Conservation (phyloP, 768 basidiomycete genomes). For the Paxillus ammoniavirescens region DNA sequence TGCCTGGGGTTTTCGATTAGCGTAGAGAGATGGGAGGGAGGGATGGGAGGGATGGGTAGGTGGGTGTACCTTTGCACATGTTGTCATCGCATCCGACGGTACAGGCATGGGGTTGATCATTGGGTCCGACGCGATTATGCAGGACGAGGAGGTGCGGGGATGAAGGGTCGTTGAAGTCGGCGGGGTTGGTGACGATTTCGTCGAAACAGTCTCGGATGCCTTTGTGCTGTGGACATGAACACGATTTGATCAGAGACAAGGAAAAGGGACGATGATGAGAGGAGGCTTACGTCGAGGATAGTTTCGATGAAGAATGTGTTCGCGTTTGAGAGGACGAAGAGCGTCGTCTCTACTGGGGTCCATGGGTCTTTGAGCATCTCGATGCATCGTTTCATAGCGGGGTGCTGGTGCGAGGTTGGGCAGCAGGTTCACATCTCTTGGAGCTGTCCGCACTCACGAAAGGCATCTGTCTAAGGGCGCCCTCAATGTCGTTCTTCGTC, state of each 20-base stretch:
- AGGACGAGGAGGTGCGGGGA: constrained; percentile 68
- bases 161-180: constrained; percentile 69
- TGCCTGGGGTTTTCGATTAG: constrained; percentile 49
- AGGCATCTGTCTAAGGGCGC: constrained; percentile 77
- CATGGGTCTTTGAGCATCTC: constrained; percentile 62
- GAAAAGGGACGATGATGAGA: background rate
- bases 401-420: constrained; percentile 60
- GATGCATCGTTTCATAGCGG: constrained; percentile 94
- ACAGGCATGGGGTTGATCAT: constrained; percentile 80
- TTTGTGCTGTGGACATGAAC: constrained; percentile 68
- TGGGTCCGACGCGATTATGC: constrained; percentile 70
- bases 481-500: constrained; percentile 72
- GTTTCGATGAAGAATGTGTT: constrained; percentile 90
- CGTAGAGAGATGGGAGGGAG: too few species aligned
- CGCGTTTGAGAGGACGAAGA: constrained; percentile 92
- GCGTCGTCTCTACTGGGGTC: constrained; percentile 61
- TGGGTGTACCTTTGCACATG: constrained; percentile 90
- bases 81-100: constrained; percentile 88
- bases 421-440: background rate
- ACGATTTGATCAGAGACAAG: too few species aligned
- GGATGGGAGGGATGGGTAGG: background rate
- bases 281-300: constrained; percentile 66
- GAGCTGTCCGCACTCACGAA: constrained; percentile 54
- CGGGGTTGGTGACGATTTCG: constrained; percentile 91
- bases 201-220: constrained; percentile 70